Evolutionary conservation across 208 protist species (phyloP), one percentile per base, ranked within the genome.

Genomic region (Trypanosoma boissoni): DNA sequence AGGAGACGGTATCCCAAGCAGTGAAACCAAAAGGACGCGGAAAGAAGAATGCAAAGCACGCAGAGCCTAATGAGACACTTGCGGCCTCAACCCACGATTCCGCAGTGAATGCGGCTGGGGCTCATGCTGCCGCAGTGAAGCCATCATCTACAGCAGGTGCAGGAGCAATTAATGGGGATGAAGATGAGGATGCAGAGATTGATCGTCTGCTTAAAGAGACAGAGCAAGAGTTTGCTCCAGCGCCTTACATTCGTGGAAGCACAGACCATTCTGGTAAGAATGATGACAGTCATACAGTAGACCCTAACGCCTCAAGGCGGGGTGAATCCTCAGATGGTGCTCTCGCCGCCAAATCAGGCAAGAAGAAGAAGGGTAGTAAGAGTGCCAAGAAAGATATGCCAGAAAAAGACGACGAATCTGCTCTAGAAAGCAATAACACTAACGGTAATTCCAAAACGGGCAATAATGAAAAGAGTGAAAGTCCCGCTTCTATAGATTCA

Each of bases 181-280:
- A 56, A 27, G 57, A 72, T 45, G 68, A 53, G 12, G 59, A 62
- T 26, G 59, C 59, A 2, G 49, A 67, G 28, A 71, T 68, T 48
- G 71, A 58, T 14, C 18, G 53, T 9, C 46, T 72, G 14, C 42
- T 74, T 44, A 64, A 69, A 20, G 75, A 72, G 42, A 70, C 37
- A 27, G 62, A 77, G 24, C 74, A 73, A 5, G 66, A 79, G 46
- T 63, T 68, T 60, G 53, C 67, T 21, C 60, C 63, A 23, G 50
- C 67, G 1, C 59, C 55, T 18, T 64, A 62, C 49, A 41, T 64
- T 0, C 59, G 59, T 21, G 68, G 56, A 31, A 61, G 59, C n/a
- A n/a, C n/a, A n/a, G n/a, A n/a, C n/a, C n/a, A n/a, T n/a, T n/a
- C n/a, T n/a, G n/a, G n/a, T n/a, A n/a, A n/a, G n/a, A n/a, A n/a